These are phyloP conservation scores for Xerocomellus amylosporus DNA, from an alignment of 768 basidiomycete species.

Conservation along the genomic window DNA sequence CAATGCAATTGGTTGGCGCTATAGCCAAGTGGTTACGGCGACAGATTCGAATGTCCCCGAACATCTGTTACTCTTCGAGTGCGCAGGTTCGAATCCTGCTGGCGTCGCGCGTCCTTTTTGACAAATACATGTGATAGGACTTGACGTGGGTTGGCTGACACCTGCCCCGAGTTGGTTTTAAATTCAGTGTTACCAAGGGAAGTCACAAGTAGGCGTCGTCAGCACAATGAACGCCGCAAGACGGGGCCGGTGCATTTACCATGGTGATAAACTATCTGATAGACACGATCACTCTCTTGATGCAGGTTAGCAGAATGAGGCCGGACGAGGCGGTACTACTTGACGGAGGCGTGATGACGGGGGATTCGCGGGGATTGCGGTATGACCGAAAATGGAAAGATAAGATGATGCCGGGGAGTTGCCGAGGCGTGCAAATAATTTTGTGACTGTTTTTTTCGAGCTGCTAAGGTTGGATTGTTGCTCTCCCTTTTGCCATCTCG, in stretches of 20 bases:
- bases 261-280: background rate
- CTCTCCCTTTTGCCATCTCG: slow-evolving; percentile 18
- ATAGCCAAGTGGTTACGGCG: slow-evolving; percentile 81
- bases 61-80: slow-evolving; percentile 62
- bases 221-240: background rate
- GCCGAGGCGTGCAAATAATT: slow-evolving; percentile 22
- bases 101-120: slow-evolving; percentile 43
- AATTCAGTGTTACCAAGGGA: background rate
- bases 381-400: slow-evolving; percentile 11
- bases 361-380: slow-evolving; percentile 14
- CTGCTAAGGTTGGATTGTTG: background rate
- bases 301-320: too few relatives aligned
- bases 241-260: background rate
- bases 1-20: slow-evolving; percentile 32
- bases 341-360: too few relatives aligned
- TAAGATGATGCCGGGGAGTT: slow-evolving; percentile 13
- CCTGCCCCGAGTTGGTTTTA: background rate
- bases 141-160: background rate
- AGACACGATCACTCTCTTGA: background rate
- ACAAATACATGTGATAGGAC: background rate
- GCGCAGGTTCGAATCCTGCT: slow-evolving; percentile 71
- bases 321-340: too few relatives aligned
- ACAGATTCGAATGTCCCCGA: slow-evolving; percentile 55
- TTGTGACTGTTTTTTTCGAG: background rate
- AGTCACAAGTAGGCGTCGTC: background rate